Percentiles rank a stretch among this genome's conserved stretches.
Evolutionary conservation across 192 early-diverging fungal species (phyloP).

Genomic region (Backusella circina): DNA sequence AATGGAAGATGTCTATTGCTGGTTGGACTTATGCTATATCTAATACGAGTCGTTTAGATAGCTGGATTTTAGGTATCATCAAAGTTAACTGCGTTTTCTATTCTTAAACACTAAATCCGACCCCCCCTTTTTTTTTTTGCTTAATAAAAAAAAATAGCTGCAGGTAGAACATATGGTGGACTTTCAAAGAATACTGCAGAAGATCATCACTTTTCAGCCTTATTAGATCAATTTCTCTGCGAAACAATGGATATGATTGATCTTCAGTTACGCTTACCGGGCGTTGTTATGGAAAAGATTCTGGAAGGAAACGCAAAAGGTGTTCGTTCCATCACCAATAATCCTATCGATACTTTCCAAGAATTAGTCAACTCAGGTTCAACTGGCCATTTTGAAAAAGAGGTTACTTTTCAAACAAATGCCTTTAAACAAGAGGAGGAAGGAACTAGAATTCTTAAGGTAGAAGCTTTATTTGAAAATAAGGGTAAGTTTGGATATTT

Average conservation of each 20-base stretch:
- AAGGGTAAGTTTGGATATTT: not conserved
- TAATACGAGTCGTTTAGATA: conserved; percentile 17
- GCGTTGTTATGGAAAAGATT: not conserved
- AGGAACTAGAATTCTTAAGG: not conserved
- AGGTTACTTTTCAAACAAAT: not conserved
- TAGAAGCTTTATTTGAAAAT: not conserved
- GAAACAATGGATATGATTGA: conserved; percentile 20
- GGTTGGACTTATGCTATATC: conserved; percentile 31
- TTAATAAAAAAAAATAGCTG: conserved; percentile 10
- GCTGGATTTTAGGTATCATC: conserved; percentile 17
- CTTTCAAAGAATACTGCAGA: conserved; percentile 9
- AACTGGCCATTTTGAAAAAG: not conserved
- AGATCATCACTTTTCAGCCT: conserved; percentile 20
- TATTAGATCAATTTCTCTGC: conserved; percentile 20
- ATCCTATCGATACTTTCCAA: not conserved
- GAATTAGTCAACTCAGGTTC: not conserved
- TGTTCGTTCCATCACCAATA: not conserved
- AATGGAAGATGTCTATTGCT: conserved; percentile 20
- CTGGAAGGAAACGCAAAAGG: not conserved
- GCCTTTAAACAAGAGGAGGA: not conserved
- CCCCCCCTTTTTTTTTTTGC: not conserved
- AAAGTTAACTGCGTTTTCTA: not conserved
- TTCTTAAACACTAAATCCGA: not conserved
- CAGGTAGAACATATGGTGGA: conserved; percentile 23
- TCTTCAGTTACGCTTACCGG: conserved; percentile 2